Evolutionary conservation across 177 flowering plant genomes (phyloP).

Genomic region (Tripterygium wilfordii): DNA sequence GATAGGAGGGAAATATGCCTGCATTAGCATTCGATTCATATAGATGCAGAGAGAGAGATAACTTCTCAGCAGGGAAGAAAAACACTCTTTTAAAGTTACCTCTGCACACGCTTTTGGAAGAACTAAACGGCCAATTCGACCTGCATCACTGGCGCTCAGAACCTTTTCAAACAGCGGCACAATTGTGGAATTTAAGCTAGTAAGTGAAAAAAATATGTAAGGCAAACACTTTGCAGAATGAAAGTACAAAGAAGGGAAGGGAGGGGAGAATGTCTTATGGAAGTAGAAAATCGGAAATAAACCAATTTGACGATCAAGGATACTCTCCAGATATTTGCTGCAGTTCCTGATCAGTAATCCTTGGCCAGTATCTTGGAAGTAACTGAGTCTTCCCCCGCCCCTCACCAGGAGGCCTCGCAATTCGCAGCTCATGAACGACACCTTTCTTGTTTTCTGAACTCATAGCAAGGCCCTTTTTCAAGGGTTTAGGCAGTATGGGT

Average conservation of each 20-base stretch:
- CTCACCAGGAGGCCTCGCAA: conserved; percentile 92
- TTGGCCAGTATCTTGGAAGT: conserved; percentile 98
- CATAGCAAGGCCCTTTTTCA: conserved; percentile 29
- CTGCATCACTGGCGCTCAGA: conserved; percentile 99
- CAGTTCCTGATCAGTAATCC: conserved; percentile 93
- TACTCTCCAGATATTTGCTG: conserved; percentile 97
- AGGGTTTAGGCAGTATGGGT: conserved; percentile 59
- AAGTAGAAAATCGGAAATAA: background rate
- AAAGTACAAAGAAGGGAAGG: no score
- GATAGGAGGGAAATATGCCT: conserved; percentile 95
- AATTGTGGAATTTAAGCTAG: conserved; percentile 83
- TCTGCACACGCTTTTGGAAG: conserved; percentile 99
- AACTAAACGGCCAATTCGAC: conserved; percentile 96
- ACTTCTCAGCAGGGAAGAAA: background rate
- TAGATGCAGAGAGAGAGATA: conserved; percentile 9
- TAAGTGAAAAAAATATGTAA: no score
- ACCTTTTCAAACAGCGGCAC: conserved; percentile 95
- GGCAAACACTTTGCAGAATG: no score
- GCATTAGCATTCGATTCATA: conserved; percentile 24
- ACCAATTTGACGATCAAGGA: conserved; percentile 32
- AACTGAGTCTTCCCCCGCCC: conserved; percentile 84
- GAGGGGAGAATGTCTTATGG: no score
- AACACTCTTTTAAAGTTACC: conserved; percentile 35
- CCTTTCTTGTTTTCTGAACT: conserved; percentile 50
- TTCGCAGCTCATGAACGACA: conserved; percentile 49